Evolutionary conservation across 192 early-diverging fungal species (phyloP).

Genomic region (Coemansia sp.): DNA sequence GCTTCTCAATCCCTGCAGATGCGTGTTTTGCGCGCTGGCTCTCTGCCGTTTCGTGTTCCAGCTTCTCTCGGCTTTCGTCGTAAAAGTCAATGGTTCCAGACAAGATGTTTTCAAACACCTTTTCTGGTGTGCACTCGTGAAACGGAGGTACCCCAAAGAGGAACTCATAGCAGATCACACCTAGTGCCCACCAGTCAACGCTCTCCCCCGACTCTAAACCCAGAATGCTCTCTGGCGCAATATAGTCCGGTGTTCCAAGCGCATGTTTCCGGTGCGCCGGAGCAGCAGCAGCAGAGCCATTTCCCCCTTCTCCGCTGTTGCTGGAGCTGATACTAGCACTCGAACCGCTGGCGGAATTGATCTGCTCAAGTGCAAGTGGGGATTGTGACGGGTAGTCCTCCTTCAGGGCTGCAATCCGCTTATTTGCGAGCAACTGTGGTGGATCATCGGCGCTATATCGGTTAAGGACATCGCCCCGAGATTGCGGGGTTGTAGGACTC

Average conservation of each 20-base stretch:
- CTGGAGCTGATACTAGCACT: constrained; percentile 18
- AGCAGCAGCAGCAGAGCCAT: not conserved
- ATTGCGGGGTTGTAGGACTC: not conserved
- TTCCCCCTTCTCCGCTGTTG: constrained; percentile 15
- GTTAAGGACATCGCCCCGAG: not conserved
- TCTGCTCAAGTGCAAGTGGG: not conserved
- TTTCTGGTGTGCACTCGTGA: constrained; percentile 44
- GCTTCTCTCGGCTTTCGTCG: constrained; percentile 20
- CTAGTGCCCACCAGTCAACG: constrained; percentile 92
- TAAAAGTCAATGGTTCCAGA: constrained; percentile 38
- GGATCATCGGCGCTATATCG: not conserved
- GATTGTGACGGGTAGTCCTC: not conserved
- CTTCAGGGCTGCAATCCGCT: constrained; percentile 58
- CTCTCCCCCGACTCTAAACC: constrained; percentile 70
- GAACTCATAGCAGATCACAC: constrained; percentile 92
- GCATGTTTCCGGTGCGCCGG: constrained; percentile 40
- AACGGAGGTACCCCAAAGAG: constrained; percentile 87
- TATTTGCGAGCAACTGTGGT: constrained; percentile 10
- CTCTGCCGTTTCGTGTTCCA: constrained; percentile 1
- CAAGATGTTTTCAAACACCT: constrained; percentile 48
- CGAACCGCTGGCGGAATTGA: constrained; percentile 10
- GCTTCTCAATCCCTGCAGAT: not conserved
- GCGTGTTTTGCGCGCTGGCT: not conserved
- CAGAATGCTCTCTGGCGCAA: constrained; percentile 93
- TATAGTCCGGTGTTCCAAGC: constrained; percentile 87